Evolutionary conservation across 2,329 filamentous ascomycete species (phyloP).

Genomic region (Paradendryphiella salina): DNA sequence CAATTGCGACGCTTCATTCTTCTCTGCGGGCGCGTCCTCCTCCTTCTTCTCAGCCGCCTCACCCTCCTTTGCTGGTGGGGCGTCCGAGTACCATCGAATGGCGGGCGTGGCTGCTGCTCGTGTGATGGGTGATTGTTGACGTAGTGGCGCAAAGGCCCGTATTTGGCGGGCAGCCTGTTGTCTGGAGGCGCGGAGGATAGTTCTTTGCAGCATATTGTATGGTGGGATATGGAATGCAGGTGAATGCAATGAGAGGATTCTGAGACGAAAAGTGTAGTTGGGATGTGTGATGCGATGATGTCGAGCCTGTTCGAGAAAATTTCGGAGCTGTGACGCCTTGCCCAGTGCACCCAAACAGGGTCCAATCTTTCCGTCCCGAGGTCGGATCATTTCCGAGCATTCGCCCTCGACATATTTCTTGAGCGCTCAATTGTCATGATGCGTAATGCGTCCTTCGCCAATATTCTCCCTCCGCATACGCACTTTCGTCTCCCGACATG

Average conservation of each 20-base stretch:
- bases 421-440: slow-evolving; percentile 19
- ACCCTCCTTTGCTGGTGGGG: slow-evolving; percentile 49
- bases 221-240: slow-evolving; percentile 11
- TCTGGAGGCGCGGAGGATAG: slow-evolving; percentile 53
- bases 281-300: slow-evolving; percentile 23
- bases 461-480: slow-evolving; percentile 22
- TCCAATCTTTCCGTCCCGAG: slow-evolving; percentile 23
- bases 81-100: slow-evolving; percentile 54
- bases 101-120: slow-evolving; percentile 37
- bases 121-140: slow-evolving; percentile 36
- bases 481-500: slow-evolving; percentile 13
- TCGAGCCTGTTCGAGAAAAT: slow-evolving; percentile 26
- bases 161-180: slow-evolving; percentile 49
- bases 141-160: slow-evolving; percentile 47
- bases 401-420: slow-evolving; percentile 4
- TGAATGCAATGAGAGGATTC: background rate
- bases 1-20: slow-evolving; percentile 41
- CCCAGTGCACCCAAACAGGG: slow-evolving; percentile 12
- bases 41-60: slow-evolving; percentile 52
- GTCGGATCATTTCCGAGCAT: slow-evolving; percentile 19
- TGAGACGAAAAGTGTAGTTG: slow-evolving; percentile 2
- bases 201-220: slow-evolving; percentile 55
- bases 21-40: slow-evolving; percentile 49
- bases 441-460: slow-evolving; percentile 30
- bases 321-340: slow-evolving; percentile 16